Evolutionary conservation across 75 land plant genomes (phyloP), one percentile per base, ranked within the genome.

Genomic region (Cunninghamia lanceolata): DNA sequence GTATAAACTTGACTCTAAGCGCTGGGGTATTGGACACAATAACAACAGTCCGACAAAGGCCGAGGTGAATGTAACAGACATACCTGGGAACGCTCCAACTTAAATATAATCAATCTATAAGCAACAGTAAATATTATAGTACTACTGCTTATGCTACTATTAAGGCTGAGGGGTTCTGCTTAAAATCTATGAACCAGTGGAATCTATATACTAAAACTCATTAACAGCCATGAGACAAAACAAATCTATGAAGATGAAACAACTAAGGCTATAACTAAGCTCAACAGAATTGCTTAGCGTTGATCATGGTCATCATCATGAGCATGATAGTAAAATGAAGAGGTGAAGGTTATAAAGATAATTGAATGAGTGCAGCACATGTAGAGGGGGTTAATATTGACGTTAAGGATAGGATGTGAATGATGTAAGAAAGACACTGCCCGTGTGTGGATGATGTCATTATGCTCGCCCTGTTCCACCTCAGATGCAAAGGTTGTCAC

Each of bases 61-160:
- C 82, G 47, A 80, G 45, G 32, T 45, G 82, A 80, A 80, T 80
- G 46, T 80, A 80, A 80, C 82, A 80, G 82, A 80, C 82, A 80
- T 80, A 40, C 82, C 82, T 80, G 82, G 82, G 82, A 80, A n/a
- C 45, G 32, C 82, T 80, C 82, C 82, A 80, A 45, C 34, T n/a
- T 80, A 80, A 9, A 9, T 19, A 43, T 43, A 80, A 80, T 17
- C 34, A 45, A 80, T 43, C 14, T 80, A 80, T 45, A 43, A 43
- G 50, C 32, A 80, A 28, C 79, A 35, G 42, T 2, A 40, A 79
- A 39, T 10, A 79, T 11, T 9, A 17, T 11, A 28, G 82, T 9
- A 79, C 30, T 9, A 43, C 50, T 43, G 14, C 21, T n/a, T 10
- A 3, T 80, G 32, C 32, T 45, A n/a, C 47, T n/a, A 2, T 43